Conservation (phyloP, 2,329 filamentous ascomycete species). For the Lachnellula occidentalis region DNA sequence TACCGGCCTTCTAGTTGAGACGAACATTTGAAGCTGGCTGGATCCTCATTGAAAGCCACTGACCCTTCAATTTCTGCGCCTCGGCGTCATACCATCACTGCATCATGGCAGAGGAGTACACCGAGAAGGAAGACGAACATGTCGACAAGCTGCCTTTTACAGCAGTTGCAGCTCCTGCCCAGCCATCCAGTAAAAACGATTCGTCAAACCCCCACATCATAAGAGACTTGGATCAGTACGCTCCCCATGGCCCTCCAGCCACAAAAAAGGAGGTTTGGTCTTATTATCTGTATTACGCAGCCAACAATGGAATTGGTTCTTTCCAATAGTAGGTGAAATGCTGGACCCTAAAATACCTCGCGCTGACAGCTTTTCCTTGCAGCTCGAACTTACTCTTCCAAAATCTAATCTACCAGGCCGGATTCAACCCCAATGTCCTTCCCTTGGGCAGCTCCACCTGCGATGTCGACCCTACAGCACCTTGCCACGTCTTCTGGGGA, state of each 20-base stretch:
- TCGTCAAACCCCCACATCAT: conserved; percentile 13
- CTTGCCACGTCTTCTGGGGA: conserved; percentile 29
- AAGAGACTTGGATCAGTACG: conserved; percentile 15
- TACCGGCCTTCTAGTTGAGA: background rate
- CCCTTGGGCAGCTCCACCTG: conserved; percentile 27
- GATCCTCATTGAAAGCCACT: background rate
- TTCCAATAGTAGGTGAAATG: conserved; percentile 28
- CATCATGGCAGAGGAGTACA: conserved; percentile 10
- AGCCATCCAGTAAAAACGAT: conserved; percentile 2
- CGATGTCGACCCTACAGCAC: conserved; percentile 21
- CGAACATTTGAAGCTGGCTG: background rate
- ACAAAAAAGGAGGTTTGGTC: conserved; percentile 26
- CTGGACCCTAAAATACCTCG: background rate
- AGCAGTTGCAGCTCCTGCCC: conserved; percentile 19
- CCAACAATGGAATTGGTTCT: conserved; percentile 29
- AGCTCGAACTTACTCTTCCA: conserved; percentile 31
- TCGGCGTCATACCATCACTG: background rate
- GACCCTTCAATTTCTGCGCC: background rate
- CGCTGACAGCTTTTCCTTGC: background rate
- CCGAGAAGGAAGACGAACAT: conserved; percentile 10
- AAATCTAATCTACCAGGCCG: conserved; percentile 30
- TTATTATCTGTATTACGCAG: conserved; percentile 30
- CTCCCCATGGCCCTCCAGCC: conserved; percentile 18
- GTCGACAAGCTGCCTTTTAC: conserved; percentile 22
- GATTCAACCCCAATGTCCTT: conserved; percentile 28